These are phyloP conservation scores for Nitzschia inconspicua DNA, from an alignment of 108 stramenopile genomes.

Conservation along the genomic window DNA sequence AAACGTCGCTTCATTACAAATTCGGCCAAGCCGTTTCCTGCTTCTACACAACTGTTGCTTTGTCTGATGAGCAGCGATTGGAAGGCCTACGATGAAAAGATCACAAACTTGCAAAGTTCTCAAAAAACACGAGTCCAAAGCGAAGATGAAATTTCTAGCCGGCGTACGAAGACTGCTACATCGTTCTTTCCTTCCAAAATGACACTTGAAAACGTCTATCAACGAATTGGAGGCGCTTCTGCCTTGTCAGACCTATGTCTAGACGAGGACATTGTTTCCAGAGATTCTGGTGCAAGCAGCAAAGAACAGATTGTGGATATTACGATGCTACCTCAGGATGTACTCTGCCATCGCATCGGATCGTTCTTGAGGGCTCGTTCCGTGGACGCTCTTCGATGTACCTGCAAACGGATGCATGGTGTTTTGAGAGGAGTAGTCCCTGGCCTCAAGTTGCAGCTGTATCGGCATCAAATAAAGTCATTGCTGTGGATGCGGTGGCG, in stretches of 20 bases:
- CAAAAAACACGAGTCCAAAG: background rate
- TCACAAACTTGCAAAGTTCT: slow-evolving; percentile 11
- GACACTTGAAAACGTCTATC: slow-evolving; percentile 56
- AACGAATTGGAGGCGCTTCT: slow-evolving; percentile 43
- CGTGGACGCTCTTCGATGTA: slow-evolving; percentile 48
- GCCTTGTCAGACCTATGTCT: slow-evolving; percentile 4
- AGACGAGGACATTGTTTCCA: too few relatives aligned
- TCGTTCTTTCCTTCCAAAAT: slow-evolving; percentile 56
- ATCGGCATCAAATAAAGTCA: slow-evolving; percentile 68
- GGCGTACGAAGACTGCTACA: background rate
- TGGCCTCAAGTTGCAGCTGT: slow-evolving; percentile 59
- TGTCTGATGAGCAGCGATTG: slow-evolving; percentile 67
- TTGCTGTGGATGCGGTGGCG: slow-evolving; percentile 76
- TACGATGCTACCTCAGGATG: slow-evolving; percentile 41
- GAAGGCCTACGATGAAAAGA: slow-evolving; percentile 36
- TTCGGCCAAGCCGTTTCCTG: slow-evolving; percentile 22
- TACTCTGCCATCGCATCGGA: slow-evolving; percentile 48
- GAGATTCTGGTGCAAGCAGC: slow-evolving; percentile 3
- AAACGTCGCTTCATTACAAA: slow-evolving; percentile 3
- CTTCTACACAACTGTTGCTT: slow-evolving; percentile 49
- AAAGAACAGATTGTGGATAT: slow-evolving; percentile 3
- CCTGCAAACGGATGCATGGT: slow-evolving; percentile 46
- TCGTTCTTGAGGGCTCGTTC: slow-evolving; percentile 52
- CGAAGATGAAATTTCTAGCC: background rate
- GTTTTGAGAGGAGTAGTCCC: slow-evolving; percentile 56